These are phyloP conservation scores for Scenedesmus sp. DNA, from an alignment of 163 green algal species.

Conservation along the genomic window DNA sequence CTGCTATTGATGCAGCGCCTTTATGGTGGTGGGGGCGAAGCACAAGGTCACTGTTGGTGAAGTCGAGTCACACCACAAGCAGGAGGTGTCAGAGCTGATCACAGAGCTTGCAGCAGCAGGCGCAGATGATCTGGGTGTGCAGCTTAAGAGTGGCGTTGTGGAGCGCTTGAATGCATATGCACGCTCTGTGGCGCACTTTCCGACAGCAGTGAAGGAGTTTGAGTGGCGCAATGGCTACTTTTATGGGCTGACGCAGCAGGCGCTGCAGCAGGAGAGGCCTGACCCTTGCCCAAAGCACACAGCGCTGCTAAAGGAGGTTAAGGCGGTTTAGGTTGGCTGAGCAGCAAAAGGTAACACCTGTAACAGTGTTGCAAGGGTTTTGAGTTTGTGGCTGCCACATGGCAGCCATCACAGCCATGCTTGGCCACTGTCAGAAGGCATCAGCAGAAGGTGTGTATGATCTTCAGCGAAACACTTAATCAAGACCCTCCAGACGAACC, in stretches of 20 bases:
- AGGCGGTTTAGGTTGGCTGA: conserved; percentile 69
- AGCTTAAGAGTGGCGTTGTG: conserved; percentile 75
- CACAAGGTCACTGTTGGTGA: conserved; percentile 90
- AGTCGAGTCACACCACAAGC: conserved; percentile 85
- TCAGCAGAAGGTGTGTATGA: neutral
- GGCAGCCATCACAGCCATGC: too few relatives aligned
- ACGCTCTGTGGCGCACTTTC: conserved; percentile 94
- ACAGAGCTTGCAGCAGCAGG: conserved; percentile 86
- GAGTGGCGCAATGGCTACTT: conserved; percentile 98
- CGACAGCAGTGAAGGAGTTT: conserved; percentile 97
- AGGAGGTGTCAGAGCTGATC: conserved; percentile 80
- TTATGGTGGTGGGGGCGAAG: conserved; percentile 95
- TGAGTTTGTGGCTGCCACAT: neutral
- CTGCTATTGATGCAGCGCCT: conserved; percentile 72
- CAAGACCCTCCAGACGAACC: neutral
- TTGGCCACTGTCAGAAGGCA: neutral
- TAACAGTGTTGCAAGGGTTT: neutral
- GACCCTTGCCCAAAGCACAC: conserved; percentile 96
- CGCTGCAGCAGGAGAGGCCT: conserved; percentile 67
- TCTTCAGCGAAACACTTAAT: neutral
- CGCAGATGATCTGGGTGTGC: conserved; percentile 75
- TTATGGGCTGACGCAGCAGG: conserved; percentile 79
- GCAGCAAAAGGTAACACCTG: neutral
- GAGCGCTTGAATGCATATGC: conserved; percentile 93
- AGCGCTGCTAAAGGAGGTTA: conserved; percentile 84